Conservation (phyloP, 306 rosid species). For the Prunus mume region DNA sequence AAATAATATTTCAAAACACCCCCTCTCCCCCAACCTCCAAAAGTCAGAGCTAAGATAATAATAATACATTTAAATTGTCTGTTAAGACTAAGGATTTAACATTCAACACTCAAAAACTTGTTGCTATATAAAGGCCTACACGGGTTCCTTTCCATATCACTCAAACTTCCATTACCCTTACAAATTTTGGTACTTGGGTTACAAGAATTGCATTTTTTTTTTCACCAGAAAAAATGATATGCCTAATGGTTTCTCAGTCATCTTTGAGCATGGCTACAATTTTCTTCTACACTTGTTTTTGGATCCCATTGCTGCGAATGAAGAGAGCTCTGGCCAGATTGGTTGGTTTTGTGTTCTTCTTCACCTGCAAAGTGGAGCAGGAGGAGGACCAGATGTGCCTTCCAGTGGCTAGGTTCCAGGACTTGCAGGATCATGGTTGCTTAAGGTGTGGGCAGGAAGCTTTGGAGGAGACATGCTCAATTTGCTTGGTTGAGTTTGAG, state of each 20-base stretch:
- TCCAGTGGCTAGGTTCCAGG: slow-evolving; percentile 44
- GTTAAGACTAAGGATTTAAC: background rate
- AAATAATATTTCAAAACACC: background rate
- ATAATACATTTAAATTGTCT: background rate
- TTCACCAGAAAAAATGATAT: slow-evolving; percentile 39
- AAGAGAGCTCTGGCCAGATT: slow-evolving; percentile 32
- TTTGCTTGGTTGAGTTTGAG: slow-evolving; percentile 75
- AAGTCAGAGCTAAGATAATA: slow-evolving; percentile 16
- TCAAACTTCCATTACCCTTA: background rate
- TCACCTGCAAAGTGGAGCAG: background rate
- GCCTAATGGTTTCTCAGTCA: slow-evolving; percentile 42
- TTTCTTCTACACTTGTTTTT: slow-evolving; percentile 58
- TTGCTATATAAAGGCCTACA: background rate
- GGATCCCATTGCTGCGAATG: slow-evolving; percentile 57
- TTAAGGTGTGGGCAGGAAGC: background rate
- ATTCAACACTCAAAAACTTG: background rate
- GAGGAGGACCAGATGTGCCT: slow-evolving; percentile 19
- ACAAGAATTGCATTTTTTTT: background rate
- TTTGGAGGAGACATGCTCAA: slow-evolving; percentile 51
- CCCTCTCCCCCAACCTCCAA: background rate
- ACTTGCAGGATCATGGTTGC: slow-evolving; percentile 14
- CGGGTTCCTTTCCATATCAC: background rate
- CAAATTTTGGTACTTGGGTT: background rate
- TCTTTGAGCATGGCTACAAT: slow-evolving; percentile 40
- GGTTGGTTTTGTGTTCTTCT: background rate